phyloP scores from a whole-genome alignment of 306 rosid species.

The Pueraria montana region DNA sequence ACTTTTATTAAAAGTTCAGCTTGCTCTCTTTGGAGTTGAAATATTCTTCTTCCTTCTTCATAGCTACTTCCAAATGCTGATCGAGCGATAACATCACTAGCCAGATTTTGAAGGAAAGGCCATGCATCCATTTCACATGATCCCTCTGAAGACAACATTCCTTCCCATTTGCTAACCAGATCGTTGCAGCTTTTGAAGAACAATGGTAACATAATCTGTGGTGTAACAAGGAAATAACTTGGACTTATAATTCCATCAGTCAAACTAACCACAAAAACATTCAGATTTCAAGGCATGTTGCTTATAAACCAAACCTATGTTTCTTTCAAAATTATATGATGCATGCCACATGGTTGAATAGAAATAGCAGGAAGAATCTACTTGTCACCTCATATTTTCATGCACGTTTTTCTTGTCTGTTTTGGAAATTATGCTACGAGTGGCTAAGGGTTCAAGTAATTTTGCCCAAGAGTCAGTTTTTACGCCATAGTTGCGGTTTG shows the following conservation, averaged over 20 bases:
- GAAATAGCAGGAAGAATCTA: background rate
- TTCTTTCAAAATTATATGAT: background rate
- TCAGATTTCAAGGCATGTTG: background rate
- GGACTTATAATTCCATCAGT: constrained; percentile 3
- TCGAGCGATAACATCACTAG: constrained; percentile 57
- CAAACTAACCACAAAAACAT: background rate
- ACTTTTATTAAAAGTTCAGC: background rate
- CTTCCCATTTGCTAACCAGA: constrained; percentile 59
- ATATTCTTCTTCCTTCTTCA: constrained; percentile 64
- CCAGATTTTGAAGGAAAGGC: constrained; percentile 46
- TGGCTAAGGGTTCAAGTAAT: background rate
- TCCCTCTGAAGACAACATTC: constrained; percentile 48
- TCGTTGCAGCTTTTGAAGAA: constrained; percentile 51
- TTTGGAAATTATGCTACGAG: background rate
- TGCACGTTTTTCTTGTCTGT: background rate
- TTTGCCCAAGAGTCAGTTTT: too few relatives aligned
- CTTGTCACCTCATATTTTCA: background rate
- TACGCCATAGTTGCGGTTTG: background rate
- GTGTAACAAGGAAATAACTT: background rate
- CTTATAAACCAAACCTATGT: background rate
- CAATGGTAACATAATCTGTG: constrained; percentile 54
- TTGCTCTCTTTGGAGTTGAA: constrained; percentile 58
- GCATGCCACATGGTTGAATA: background rate
- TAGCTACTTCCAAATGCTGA: constrained; percentile 64
- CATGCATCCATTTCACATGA: constrained; percentile 53